Evolutionary conservation across 2,329 filamentous ascomycete genomes (phyloP).

Genomic region (Fusarium nematophilum): DNA sequence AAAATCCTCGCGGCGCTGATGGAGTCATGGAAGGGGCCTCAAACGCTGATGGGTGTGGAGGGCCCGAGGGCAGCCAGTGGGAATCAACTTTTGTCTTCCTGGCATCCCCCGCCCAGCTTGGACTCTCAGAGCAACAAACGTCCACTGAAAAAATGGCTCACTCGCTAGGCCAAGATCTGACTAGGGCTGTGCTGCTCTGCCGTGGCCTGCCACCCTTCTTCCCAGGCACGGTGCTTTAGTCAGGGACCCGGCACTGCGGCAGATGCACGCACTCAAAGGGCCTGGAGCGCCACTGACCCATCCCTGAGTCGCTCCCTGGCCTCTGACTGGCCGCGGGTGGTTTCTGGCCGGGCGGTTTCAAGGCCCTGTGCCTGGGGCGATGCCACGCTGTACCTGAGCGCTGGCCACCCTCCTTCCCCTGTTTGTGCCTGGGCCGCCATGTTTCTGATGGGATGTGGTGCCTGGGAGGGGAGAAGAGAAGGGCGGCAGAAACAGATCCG

Average conservation of each 20-base stretch:
- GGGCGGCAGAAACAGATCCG: background rate
- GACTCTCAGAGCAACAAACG: constrained; percentile 1
- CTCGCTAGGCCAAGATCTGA: constrained; percentile 23
- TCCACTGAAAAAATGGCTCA: constrained; percentile 42
- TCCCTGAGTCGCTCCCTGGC: constrained; percentile 13
- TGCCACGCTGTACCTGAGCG: constrained; percentile 7
- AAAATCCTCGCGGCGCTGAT: constrained; percentile 16
- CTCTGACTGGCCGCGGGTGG: constrained; percentile 38
- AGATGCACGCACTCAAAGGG: constrained; percentile 43
- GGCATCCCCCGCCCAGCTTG: constrained; percentile 11
- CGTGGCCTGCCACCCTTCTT: constrained; percentile 17
- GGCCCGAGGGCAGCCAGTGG: constrained; percentile 28
- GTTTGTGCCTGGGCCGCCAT: no score
- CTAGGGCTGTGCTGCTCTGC: constrained; percentile 14
- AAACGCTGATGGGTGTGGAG: constrained; percentile 25
- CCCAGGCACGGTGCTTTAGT: constrained; percentile 45
- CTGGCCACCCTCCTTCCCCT: constrained; percentile 9
- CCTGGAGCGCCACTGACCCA: constrained; percentile 13
- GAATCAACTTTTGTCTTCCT: background rate
- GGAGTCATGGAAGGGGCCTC: background rate
- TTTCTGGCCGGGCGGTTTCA: no score
- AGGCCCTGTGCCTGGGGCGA: constrained; percentile 31
- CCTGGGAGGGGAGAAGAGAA: background rate
- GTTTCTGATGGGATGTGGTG: no score
- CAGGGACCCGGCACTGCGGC: constrained; percentile 38